phyloP scores from a whole-genome alignment of 441 rosid species.

The Arabidopsis hybrid region DNA sequence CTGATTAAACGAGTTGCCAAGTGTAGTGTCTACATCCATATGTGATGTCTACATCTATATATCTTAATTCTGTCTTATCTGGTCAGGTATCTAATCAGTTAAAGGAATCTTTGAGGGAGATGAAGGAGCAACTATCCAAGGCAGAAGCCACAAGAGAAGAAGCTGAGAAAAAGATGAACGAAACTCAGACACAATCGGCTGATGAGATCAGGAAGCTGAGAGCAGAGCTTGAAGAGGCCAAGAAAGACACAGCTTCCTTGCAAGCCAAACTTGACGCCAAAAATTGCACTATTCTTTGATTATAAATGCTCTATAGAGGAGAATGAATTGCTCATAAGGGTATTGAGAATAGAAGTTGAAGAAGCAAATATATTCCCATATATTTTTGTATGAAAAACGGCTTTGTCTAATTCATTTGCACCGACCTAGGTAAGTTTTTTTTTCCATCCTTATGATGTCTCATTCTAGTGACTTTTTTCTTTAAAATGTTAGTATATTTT shows the following conservation, averaged over 20 bases:
- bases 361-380: no score
- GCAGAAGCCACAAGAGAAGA: constrained; percentile 9
- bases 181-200: constrained; percentile 24
- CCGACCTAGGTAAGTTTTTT: no score
- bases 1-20: no score
- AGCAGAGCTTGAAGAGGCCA: constrained; percentile 23
- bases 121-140: constrained; percentile 23
- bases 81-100: constrained; percentile 27
- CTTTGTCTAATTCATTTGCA: no score
- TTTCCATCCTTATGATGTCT: no score
- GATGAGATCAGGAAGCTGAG: constrained; percentile 36
- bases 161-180: constrained; percentile 20
- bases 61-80: constrained; percentile 1
- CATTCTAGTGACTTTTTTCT: no score
- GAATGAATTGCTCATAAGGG: no score
- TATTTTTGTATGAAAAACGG: no score
- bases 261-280: neutral
- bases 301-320: no score
- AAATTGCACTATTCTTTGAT: constrained; percentile 24
- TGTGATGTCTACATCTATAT: neutral
- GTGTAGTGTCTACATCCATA: no score
- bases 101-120: constrained; percentile 20
- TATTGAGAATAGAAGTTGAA: no score
- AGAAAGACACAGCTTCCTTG: constrained; percentile 1
- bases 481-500: no score